These are phyloP conservation scores for Cladobotryum protrusum DNA, from an alignment of 2,329 filamentous ascomycete species.

Conservation along the genomic window DNA sequence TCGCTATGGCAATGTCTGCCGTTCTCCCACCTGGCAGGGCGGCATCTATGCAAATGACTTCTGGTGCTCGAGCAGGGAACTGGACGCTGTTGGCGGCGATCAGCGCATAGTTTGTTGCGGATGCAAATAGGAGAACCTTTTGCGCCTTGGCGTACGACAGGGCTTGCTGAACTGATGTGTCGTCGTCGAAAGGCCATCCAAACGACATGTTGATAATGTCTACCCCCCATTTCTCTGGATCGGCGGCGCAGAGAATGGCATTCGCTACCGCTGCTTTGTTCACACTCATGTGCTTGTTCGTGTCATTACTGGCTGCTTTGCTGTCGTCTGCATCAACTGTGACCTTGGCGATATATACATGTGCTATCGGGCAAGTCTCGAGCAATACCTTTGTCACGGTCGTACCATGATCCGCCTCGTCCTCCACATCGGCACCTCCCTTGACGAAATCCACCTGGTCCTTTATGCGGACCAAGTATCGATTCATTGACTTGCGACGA, in stretches of 20 bases:
- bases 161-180: background rate
- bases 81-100: background rate
- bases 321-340: background rate
- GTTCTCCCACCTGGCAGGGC: background rate
- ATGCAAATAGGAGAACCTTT: background rate
- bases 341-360: background rate
- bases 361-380: background rate
- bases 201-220: slow-evolving; percentile 4
- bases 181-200: background rate
- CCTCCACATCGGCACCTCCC: background rate
- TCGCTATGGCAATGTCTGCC: background rate
- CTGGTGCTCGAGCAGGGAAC: background rate
- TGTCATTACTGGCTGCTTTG: no score
- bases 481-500: no score
- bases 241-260: background rate
- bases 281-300: background rate
- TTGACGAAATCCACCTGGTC: background rate
- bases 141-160: background rate
- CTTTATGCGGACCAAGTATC: no score
- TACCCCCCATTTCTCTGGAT: background rate
- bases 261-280: background rate
- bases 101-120: background rate
- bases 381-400: background rate
- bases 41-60: slow-evolving; percentile 1
- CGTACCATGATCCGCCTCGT: background rate